These are phyloP conservation scores for Russula sp. DNA, from an alignment of 768 basidiomycete genomes.

Conservation along the genomic window DNA sequence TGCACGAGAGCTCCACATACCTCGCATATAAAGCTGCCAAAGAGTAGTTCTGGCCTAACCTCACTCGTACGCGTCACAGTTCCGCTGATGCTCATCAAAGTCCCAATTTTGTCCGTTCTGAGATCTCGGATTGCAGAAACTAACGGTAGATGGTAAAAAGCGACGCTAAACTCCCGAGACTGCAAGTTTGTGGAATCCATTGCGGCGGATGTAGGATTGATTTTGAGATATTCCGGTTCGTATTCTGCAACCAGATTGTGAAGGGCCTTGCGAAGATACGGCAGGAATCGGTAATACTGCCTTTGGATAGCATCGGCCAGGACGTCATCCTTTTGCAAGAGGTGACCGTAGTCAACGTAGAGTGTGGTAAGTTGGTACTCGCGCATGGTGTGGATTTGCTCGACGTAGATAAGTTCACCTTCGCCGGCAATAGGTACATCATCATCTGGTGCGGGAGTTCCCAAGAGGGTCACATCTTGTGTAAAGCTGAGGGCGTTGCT, in stretches of 20 bases:
- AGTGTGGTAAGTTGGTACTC: conserved; percentile 92
- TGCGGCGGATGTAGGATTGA: conserved; percentile 83
- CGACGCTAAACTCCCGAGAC: conserved; percentile 89
- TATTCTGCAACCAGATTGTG: conserved; percentile 83
- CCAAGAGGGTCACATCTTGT: conserved; percentile 68
- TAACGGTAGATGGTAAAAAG: conserved; percentile 91
- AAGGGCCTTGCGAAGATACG: conserved; percentile 87
- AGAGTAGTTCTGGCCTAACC: conserved; percentile 90
- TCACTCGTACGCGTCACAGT: conserved; percentile 97
- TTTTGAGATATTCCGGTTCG: conserved; percentile 91
- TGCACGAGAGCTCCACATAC: conserved; percentile 78
- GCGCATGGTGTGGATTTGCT: conserved; percentile 92
- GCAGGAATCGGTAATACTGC: conserved; percentile 95
- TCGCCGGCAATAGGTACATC: conserved; percentile 46
- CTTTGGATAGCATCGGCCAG: conserved; percentile 89
- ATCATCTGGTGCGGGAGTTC: conserved; percentile 73
- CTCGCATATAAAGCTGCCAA: conserved; percentile 89
- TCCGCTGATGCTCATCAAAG: conserved; percentile 89
- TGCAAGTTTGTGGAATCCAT: conserved; percentile 83
- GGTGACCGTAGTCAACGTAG: conserved; percentile 91
- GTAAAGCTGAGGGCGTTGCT: conserved; percentile 57
- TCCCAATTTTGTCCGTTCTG: conserved; percentile 89
- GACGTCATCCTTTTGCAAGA: conserved; percentile 85
- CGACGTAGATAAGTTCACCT: conserved; percentile 73
- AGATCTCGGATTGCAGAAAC: conserved; percentile 93